Evolutionary conservation across 163 green algal genomes (phyloP).

Genomic region (Chlamydomonas reinhardtii): DNA sequence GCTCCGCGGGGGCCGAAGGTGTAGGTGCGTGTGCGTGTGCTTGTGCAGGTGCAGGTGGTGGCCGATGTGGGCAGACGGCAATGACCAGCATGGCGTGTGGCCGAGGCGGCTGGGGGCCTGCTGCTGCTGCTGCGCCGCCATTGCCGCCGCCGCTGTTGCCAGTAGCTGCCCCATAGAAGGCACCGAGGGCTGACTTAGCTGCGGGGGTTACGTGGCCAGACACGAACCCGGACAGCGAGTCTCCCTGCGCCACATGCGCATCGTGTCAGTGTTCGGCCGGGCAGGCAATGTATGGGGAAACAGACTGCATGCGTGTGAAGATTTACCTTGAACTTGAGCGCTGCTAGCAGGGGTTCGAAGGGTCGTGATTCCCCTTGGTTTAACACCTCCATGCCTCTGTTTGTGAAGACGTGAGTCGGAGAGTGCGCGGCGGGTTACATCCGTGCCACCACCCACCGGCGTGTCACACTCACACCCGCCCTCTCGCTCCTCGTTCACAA

Average conservation of each 20-base stretch:
- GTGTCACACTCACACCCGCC: no score
- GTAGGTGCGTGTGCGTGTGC: no score
- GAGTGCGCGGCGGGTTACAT: background rate
- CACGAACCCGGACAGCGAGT: background rate
- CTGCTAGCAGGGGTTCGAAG: slow-evolving; percentile 3
- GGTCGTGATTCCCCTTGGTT: background rate
- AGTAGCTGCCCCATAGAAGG: background rate
- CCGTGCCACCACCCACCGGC: background rate
- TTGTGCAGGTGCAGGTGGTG: no score
- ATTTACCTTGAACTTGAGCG: background rate
- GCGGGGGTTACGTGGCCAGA: background rate
- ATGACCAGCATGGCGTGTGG: slow-evolving; percentile 25
- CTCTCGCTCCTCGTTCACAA: no score
- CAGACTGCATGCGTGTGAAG: no score
- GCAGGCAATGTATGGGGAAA: no score
- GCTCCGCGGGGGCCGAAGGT: background rate
- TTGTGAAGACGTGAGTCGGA: background rate
- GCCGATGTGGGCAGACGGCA: background rate
- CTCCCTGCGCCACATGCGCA: background rate
- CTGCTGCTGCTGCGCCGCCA: no score
- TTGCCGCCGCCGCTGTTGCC: no score
- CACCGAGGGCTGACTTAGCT: background rate
- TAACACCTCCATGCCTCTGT: slow-evolving; percentile 22
- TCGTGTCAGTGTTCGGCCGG: no score
- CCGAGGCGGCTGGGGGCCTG: background rate